Percentiles rank a stretch among this genome's conserved stretches.
Evolutionary conservation across 2,329 filamentous ascomycete genomes (phyloP).

Genomic region (Colletotrichum gigasporum): DNA sequence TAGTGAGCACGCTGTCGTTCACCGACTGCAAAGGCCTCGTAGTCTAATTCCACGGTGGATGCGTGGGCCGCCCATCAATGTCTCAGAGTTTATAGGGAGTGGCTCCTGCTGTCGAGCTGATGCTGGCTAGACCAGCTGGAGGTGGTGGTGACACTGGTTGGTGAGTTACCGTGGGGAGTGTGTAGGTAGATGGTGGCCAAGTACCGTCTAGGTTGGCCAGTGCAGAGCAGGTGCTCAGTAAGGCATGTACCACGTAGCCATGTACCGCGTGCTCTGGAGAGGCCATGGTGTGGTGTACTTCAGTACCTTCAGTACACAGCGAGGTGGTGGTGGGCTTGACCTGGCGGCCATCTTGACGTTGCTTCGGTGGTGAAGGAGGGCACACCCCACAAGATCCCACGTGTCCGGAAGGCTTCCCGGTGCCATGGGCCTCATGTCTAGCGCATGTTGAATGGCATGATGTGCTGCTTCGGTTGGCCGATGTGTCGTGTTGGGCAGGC

Average conservation of each 20-base stretch:
- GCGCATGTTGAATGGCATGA: conserved; percentile 1
- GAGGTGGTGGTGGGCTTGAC: conserved; percentile 10
- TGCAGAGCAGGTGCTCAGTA: background rate
- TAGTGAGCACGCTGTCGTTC: background rate
- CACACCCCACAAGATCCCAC: conserved; percentile 26
- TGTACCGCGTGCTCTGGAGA: background rate
- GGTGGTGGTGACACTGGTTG: too few relatives aligned
- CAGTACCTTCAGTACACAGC: background rate
- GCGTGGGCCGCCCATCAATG: conserved; percentile 17
- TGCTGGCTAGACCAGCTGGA: conserved; percentile 4
- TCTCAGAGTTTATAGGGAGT: conserved; percentile 14
- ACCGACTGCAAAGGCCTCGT: background rate
- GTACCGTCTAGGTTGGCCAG: too few relatives aligned
- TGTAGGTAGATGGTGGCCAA: too few relatives aligned
- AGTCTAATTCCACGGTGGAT: conserved; percentile 8
- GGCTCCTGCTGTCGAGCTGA: conserved; percentile 5
- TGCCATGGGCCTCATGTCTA: conserved; percentile 5
- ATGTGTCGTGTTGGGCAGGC: background rate
- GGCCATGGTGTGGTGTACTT: background rate
- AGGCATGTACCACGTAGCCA: background rate
- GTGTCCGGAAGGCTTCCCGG: conserved; percentile 26
- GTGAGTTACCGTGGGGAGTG: too few relatives aligned
- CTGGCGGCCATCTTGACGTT: conserved; percentile 12
- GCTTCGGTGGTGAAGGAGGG: conserved; percentile 15
- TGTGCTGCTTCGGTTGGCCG: conserved; percentile 21